phyloP scores from a whole-genome alignment of 2,329 filamentous ascomycete species.

The Penicillium polonicum region DNA sequence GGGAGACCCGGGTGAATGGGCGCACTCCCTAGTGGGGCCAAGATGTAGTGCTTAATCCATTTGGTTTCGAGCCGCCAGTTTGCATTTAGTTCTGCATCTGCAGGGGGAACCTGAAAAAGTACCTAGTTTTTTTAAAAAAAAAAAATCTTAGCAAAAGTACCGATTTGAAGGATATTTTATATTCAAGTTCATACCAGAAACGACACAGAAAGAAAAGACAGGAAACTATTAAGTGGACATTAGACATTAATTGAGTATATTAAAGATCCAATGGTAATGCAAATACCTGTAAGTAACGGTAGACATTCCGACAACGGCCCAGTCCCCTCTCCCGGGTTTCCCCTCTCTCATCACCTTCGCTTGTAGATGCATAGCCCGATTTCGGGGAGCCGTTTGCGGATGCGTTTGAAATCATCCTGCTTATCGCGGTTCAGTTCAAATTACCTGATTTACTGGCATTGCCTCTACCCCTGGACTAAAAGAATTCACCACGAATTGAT shows the following conservation, averaged over 20 bases:
- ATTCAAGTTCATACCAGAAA: neutral
- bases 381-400: slow-evolving; percentile 27
- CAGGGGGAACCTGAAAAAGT: neutral
- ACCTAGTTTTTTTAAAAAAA: neutral
- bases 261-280: neutral
- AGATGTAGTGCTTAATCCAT: slow-evolving; percentile 33
- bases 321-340: slow-evolving; percentile 24
- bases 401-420: slow-evolving; percentile 20
- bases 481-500: neutral
- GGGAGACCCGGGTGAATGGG: slow-evolving; percentile 16
- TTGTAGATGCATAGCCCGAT: slow-evolving; percentile 23
- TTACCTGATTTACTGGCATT: neutral
- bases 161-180: neutral
- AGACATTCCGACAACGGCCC: slow-evolving; percentile 36
- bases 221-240: neutral
- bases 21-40: slow-evolving; percentile 23
- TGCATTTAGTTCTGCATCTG: slow-evolving; percentile 2
- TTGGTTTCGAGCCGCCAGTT: slow-evolving; percentile 9
- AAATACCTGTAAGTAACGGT: slow-evolving; percentile 15
- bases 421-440: slow-evolving; percentile 23
- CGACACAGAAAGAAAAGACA: neutral
- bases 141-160: neutral
- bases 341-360: slow-evolving; percentile 10
- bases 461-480: neutral
- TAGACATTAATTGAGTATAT: no score